Conservation (phyloP, 306 rosid genomes). For the Trifolium pratense region DNA sequence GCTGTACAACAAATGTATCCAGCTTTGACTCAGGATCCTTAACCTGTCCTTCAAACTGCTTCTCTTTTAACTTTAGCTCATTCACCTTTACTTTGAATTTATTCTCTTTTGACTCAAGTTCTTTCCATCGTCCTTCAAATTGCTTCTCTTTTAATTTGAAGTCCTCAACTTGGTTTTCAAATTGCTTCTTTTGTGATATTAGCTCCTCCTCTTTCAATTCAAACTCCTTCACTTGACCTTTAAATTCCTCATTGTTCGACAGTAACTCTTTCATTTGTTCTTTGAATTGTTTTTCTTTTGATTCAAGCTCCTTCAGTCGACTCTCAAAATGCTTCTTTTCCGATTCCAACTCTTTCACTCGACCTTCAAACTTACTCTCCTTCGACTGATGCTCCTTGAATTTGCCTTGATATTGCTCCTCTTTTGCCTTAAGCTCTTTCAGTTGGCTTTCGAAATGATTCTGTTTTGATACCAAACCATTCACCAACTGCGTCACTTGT, state of each 20-base stretch:
- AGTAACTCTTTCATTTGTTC: no score
- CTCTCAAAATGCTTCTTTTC: no score
- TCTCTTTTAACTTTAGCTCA: not conserved
- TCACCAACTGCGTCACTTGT: not conserved
- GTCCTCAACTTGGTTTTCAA: not conserved
- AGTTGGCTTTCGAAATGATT: not conserved
- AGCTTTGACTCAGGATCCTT: not conserved
- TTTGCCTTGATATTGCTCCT: not conserved
- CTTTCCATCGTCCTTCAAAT: not conserved
- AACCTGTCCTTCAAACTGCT: not conserved
- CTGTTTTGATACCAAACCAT: not conserved
- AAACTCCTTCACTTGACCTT: not conserved
- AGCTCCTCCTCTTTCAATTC: not conserved
- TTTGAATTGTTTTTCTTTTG: no score
- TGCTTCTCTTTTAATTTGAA: not conserved
- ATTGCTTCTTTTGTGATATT: not conserved
- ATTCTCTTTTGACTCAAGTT: not conserved
- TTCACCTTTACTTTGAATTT: not conserved
- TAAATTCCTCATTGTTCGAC: not conserved
- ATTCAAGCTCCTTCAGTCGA: no score
- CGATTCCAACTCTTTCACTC: no score
- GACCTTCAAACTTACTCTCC: not conserved
- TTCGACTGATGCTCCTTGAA: not conserved
- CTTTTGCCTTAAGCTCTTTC: not conserved
- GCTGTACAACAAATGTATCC: not conserved